Evolutionary conservation across 1,284 basidiomycete genomes (phyloP).

Genomic region (Xerocomus minutiporus): DNA sequence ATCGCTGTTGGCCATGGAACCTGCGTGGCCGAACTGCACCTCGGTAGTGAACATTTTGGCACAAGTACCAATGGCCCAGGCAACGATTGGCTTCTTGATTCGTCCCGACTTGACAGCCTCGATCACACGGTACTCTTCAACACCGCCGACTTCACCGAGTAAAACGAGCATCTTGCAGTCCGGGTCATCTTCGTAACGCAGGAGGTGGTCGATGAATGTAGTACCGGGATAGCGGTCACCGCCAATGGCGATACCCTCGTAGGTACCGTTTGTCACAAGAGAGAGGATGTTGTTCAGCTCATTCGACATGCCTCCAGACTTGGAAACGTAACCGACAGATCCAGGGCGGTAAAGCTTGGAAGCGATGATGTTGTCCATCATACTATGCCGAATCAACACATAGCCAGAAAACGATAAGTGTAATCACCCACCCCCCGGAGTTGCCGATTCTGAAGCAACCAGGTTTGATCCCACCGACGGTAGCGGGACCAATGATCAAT

Average conservation of each 20-base stretch:
- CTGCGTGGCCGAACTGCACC: slow-evolving; percentile 99
- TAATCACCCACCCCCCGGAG: slow-evolving; percentile 76
- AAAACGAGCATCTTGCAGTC: slow-evolving; percentile 99
- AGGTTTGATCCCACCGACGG: slow-evolving; percentile 99
- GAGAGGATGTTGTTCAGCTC: slow-evolving; percentile 99
- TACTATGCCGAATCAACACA: slow-evolving; percentile 44
- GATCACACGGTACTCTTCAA: slow-evolving; percentile 99
- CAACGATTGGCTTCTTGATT: slow-evolving; percentile 98
- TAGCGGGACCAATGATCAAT: slow-evolving; percentile 96
- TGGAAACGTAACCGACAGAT: slow-evolving; percentile 98
- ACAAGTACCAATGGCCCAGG: slow-evolving; percentile 99
- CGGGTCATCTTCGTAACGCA: slow-evolving; percentile 96
- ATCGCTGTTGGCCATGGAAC: slow-evolving; percentile 97
- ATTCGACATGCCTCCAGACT: slow-evolving; percentile 99
- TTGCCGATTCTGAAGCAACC: slow-evolving; percentile 99
- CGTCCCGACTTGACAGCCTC: slow-evolving; percentile 91
- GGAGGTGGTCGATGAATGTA: slow-evolving; percentile 98
- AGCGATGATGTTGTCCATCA: slow-evolving; percentile 99
- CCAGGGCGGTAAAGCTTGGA: slow-evolving; percentile 98
- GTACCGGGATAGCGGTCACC: slow-evolving; percentile 98
- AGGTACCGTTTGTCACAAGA: slow-evolving; percentile 95
- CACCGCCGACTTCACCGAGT: slow-evolving; percentile 97
- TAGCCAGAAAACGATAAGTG: slow-evolving; percentile 1
- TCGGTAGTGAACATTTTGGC: slow-evolving; percentile 99
- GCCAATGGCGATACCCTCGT: slow-evolving; percentile 99